A percentile compares a stretch with the other conserved stretches of the same genome.
phyloP scores from a whole-genome alignment of 2,329 filamentous ascomycete genomes.

The Mollisia scopiformis region DNA sequence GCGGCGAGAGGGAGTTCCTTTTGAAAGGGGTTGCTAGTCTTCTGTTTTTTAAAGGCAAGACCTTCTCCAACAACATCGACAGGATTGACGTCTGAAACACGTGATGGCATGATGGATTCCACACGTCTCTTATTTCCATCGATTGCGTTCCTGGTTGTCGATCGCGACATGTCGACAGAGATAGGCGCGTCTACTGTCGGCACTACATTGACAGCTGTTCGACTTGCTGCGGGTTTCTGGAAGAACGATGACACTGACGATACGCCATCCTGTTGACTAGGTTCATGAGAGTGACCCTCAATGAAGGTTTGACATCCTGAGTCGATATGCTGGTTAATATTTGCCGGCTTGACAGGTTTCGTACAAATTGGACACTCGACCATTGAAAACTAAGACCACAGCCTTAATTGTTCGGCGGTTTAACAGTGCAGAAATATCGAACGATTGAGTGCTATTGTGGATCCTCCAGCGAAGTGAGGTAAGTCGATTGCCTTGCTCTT shows the following conservation, averaged over 20 bases:
- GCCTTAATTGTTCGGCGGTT: not conserved
- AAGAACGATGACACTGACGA: constrained; percentile 10
- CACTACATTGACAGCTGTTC: constrained; percentile 6
- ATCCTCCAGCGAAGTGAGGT: not conserved
- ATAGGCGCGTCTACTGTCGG: constrained; percentile 4
- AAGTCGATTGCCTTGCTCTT: constrained; percentile 5
- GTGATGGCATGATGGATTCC: constrained; percentile 8
- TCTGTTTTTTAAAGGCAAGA: constrained; percentile 10
- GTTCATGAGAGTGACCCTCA: constrained; percentile 6
- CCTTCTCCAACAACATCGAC: constrained; percentile 1
- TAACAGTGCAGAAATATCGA: not conserved
- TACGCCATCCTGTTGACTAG: constrained; percentile 2
- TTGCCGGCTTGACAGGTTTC: constrained; percentile 9
- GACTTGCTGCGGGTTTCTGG: constrained; percentile 6
- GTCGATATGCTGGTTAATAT: constrained; percentile 15
- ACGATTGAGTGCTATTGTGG: not conserved
- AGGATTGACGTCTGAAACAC: constrained; percentile 6
- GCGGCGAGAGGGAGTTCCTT: constrained; percentile 11
- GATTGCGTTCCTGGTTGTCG: constrained; percentile 1
- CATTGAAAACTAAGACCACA: constrained; percentile 4
- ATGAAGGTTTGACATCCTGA: constrained; percentile 11
- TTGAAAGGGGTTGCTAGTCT: constrained; percentile 9
- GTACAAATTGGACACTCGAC: constrained; percentile 13
- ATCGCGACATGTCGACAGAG: constrained; percentile 9
- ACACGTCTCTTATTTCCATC: constrained; percentile 13